Conservation (phyloP, 2,329 filamentous ascomycete species). For the Microdochium paspali region DNA sequence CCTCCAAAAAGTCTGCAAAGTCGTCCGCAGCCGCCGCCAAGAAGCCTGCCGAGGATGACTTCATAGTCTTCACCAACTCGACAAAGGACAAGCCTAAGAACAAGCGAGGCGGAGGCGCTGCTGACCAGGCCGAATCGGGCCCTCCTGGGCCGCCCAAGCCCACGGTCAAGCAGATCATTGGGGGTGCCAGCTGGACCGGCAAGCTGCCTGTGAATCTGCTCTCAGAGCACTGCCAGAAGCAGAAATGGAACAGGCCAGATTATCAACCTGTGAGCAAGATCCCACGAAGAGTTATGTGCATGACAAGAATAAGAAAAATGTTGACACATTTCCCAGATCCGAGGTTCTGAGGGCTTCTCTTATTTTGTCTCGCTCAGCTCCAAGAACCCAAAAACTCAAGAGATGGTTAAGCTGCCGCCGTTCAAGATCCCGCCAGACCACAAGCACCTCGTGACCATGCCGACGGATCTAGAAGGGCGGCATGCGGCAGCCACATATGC, state of each 20-base stretch:
- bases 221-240: constrained; percentile 89
- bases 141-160: constrained; percentile 43
- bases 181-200: constrained; percentile 92
- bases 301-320: constrained; percentile 1
- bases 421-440: constrained; percentile 73
- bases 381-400: constrained; percentile 73
- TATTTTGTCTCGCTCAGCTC: constrained; percentile 72
- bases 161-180: constrained; percentile 73
- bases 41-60: constrained; percentile 32
- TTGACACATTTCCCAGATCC: constrained; percentile 31
- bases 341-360: constrained; percentile 64
- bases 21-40: constrained; percentile 18
- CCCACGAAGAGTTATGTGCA: constrained; percentile 5
- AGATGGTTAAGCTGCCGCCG: constrained; percentile 64
- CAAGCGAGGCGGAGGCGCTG: constrained; percentile 13
- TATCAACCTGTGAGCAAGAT: constrained; percentile 61
- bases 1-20: constrained; percentile 23
- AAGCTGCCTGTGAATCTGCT: constrained; percentile 92
- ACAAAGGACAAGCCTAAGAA: constrained; percentile 43
- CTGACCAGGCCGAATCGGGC: constrained; percentile 18
- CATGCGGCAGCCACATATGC: constrained; percentile 91
- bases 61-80: constrained; percentile 48
- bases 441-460: constrained; percentile 64
- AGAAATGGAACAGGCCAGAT: constrained; percentile 90
- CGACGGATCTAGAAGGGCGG: constrained; percentile 79